Evolutionary conservation across 139 green algal species (phyloP), one percentile per base, ranked within the genome.

Genomic region (Volvox africanus): DNA sequence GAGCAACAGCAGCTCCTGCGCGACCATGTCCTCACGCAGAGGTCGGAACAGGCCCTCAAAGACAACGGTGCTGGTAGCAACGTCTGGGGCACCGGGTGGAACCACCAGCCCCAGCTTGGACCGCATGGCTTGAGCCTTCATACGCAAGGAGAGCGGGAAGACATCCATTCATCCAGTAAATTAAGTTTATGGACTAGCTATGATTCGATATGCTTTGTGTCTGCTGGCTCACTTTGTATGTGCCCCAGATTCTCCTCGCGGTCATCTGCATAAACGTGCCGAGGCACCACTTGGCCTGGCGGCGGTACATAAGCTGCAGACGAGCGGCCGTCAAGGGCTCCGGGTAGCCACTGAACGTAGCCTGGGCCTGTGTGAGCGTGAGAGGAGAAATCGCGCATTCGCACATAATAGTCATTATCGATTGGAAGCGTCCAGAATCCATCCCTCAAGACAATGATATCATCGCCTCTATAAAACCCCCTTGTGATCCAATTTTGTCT

Each of bases 241-340:
- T 90, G 30, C 67, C 71, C 86, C 86, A 90, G 0, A 83, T 44
- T 1, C 19, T 71, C 20, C 32, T 21, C 0, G 86, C 86, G 0
- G 86, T n/a, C 26, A 61, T 32, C 14, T 75, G 30, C 20, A 90
- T 55, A 55, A 84, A 83, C 0, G 30, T 36, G 19, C 37, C 22
- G 11, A 90, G 21, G 30, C 50, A 83, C 73, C 86, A 90, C 30
- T 55, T 33, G 2, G 86, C 86, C 86, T 90, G 86, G 19, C 83
- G 83, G 30, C 69, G 68, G 35, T 80, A 79, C 65, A 88, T 35
- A 32, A 67, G 11, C 82, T 44, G 9, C 33, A 80, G 32, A 20
- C 62, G 82, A 19, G 2, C 30, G 0, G 61, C 50, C 5, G 30
- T 87, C 1, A 32, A n/a, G 13, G 81, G 81, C 81, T 87, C 81